Percentiles rank a stretch among this genome's conserved stretches.
These are phyloP conservation scores for Chiua sp. DNA, from an alignment of 1,284 basidiomycete genomes.

Conservation along the genomic window DNA sequence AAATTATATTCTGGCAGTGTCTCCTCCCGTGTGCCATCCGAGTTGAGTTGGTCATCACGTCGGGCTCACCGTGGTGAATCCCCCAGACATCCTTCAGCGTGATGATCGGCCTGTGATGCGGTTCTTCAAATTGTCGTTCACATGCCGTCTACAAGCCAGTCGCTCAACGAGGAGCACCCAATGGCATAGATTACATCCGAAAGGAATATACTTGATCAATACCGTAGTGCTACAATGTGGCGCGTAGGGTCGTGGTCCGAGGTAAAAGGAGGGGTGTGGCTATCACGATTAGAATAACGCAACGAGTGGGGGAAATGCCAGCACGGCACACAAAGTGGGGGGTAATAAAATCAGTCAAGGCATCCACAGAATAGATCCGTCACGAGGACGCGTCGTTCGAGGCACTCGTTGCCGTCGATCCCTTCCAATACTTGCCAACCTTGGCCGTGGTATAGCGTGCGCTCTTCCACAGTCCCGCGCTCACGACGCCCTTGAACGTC, in stretches of 20 bases:
- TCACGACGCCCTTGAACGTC: constrained; percentile 85
- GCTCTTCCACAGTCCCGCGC: constrained; percentile 83
- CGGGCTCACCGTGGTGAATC: no score
- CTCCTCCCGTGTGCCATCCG: no score
- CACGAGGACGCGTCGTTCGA: constrained; percentile 1
- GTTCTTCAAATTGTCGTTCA: no score
- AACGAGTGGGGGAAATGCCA: constrained; percentile 18
- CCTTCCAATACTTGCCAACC: constrained; percentile 83
- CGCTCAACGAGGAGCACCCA: neutral
- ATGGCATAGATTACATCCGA: constrained; percentile 28
- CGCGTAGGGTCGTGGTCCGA: constrained; percentile 7
- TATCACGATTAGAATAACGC: neutral
- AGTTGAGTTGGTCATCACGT: no score
- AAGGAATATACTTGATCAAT: constrained; percentile 13
- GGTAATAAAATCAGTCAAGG: neutral
- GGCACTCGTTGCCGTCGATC: constrained; percentile 28
- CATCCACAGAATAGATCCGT: neutral
- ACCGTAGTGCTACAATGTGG: constrained; percentile 27
- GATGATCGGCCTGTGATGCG: no score
- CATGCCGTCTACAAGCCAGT: no score
- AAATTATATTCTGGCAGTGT: neutral
- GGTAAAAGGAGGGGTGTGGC: neutral
- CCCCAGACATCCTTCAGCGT: no score
- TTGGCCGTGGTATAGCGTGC: constrained; percentile 78
- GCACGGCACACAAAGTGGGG: neutral